Evolutionary conservation across 2,329 filamentous ascomycete species (phyloP).

Genomic region (Botrytis fragariae): DNA sequence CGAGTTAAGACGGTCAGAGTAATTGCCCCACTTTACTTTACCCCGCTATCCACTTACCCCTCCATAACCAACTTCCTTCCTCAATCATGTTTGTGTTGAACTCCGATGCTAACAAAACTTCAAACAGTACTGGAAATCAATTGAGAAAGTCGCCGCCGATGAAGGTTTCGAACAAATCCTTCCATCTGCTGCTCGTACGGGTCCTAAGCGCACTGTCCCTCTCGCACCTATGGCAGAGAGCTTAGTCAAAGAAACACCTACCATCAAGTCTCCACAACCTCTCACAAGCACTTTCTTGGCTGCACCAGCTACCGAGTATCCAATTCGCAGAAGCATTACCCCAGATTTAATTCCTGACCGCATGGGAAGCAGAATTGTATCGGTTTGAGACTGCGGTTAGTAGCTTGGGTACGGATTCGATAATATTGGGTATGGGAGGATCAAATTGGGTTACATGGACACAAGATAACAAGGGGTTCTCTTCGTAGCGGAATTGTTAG

Average conservation of each 20-base stretch:
- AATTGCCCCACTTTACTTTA: constrained; percentile 25
- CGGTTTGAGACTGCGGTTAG: background rate
- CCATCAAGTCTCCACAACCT: constrained; percentile 54
- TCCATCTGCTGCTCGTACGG: constrained; percentile 55
- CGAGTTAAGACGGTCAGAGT: constrained; percentile 71
- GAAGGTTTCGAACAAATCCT: constrained; percentile 58
- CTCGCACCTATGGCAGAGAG: constrained; percentile 27
- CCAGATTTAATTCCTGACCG: constrained; percentile 59
- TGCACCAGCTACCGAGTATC: constrained; percentile 55
- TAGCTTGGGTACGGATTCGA: background rate
- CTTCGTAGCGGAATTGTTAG: background rate
- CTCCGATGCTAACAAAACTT: background rate
- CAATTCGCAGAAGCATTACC: constrained; percentile 51
- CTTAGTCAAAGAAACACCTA: constrained; percentile 38
- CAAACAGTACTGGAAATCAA: constrained; percentile 65
- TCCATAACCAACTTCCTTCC: background rate
- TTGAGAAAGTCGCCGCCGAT: constrained; percentile 60
- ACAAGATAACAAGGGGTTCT: background rate
- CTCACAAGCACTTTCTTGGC: constrained; percentile 54
- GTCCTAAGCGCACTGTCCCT: constrained; percentile 37
- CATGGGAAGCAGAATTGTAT: constrained; percentile 32
- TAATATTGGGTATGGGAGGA: background rate
- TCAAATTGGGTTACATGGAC: background rate
- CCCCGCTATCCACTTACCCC: background rate
- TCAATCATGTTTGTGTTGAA: background rate